Conservation (phyloP, 192 early-diverging fungal species). For the Coemansia sp. region DNA sequence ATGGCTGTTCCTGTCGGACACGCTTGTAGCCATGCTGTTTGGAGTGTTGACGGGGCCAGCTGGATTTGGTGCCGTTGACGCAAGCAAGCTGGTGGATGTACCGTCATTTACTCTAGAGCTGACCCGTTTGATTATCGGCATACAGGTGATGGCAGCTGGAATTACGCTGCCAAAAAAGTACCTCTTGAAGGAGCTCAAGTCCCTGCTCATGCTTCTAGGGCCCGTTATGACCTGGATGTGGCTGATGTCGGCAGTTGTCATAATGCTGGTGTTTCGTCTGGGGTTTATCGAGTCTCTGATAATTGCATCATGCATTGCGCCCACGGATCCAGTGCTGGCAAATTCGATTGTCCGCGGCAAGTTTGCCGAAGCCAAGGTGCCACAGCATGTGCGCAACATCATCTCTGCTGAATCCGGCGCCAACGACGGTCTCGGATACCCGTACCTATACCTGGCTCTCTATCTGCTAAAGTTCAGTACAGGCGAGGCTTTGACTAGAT, state of each 20-base stretch:
- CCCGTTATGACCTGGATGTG: slow-evolving; percentile 82
- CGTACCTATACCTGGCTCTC: slow-evolving; percentile 70
- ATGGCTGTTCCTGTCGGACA: slow-evolving; percentile 64
- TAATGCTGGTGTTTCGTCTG: slow-evolving; percentile 55
- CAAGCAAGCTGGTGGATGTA: slow-evolving; percentile 48
- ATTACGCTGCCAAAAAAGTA: slow-evolving; percentile 78
- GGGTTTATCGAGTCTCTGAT: slow-evolving; percentile 66
- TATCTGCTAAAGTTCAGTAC: slow-evolving; percentile 55
- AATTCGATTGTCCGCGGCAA: slow-evolving; percentile 87
- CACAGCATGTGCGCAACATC: slow-evolving; percentile 65
- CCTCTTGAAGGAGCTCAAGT: slow-evolving; percentile 58
- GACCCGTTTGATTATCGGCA: slow-evolving; percentile 71
- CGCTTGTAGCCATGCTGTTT: slow-evolving; percentile 72
- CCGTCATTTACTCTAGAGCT: slow-evolving; percentile 60
- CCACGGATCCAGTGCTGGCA: slow-evolving; percentile 89
- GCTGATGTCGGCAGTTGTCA: slow-evolving; percentile 62
- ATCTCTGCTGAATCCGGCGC: slow-evolving; percentile 75
- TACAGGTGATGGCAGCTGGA: slow-evolving; percentile 79
- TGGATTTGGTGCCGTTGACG: slow-evolving; percentile 64
- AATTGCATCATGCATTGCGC: slow-evolving; percentile 77
- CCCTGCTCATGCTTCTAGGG: slow-evolving; percentile 66
- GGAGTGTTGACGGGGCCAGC: slow-evolving; percentile 77
- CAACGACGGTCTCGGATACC: slow-evolving; percentile 81
- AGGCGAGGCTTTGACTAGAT: slow-evolving; percentile 63
- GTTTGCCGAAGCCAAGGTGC: slow-evolving; percentile 86